Base-by-base conservation (phyloP, 2,329 filamentous ascomycete species). In the Neonectria ditissima region DNA sequence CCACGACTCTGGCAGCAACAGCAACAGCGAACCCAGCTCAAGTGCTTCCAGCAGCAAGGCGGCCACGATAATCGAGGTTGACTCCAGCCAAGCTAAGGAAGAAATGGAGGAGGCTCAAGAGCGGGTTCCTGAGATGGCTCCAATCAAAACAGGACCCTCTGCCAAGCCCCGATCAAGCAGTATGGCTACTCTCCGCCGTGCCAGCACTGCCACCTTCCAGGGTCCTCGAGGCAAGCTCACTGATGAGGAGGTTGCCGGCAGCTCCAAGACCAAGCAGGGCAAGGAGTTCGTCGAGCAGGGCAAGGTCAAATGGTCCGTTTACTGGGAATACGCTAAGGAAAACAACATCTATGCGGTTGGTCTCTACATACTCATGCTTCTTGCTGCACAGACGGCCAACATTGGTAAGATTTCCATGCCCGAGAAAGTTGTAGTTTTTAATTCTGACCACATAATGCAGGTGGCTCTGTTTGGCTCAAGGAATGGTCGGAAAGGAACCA, bases 271-370 rank as follows among this genome's bases (percentile, higher is more conserved):
- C 47, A 93, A 90, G 75, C 94, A 97, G 79, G 86, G 85, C 60
- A 97, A 97, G 80, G 96, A 99, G 78, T 91, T 91, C 69, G 87
- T 89, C 2, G 94, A 99, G 78, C 94, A 99, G 80, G 96, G 96
- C 74, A 97, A 98, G 78, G 96, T 99, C 71, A 98, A 97, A 79
- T 98, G 96, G 94, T 73, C 75, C 72, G 95, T 99, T 28, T 99
- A 99, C 76, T 83, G 85, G 18, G 94, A 97, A 80, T 99, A 99
- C 74, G 97, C 96, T 60, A 97, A 93, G 80, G 93, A 93, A 63
- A 97, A 93, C 83, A 97, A 98, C 77, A 80, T 97, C 16, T 82
- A 87, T 60, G 97, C 96, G 13, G 96, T 99, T 9, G 79, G 80
- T 16, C 84, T 97, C 69, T 99, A 98, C 78, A 74, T 97, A 16